Evolutionary conservation across 2,329 filamentous ascomycete species (phyloP).

Genomic region (Proliferodiscus dingleyae): DNA sequence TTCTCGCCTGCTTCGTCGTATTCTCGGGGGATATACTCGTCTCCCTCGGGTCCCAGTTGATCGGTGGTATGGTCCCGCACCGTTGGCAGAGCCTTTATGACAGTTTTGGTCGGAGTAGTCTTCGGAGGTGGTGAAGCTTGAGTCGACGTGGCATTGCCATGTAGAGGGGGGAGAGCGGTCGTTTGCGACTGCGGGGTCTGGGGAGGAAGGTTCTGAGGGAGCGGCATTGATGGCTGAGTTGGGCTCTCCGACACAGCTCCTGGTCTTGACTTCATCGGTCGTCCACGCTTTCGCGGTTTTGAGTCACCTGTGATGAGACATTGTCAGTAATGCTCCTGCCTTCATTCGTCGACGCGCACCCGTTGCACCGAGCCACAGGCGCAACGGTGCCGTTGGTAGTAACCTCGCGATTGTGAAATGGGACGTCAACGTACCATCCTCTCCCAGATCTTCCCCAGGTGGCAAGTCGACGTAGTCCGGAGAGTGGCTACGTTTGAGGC

Average conservation of each 20-base stretch:
- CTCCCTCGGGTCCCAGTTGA: slow-evolving; percentile 80
- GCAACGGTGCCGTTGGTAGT: slow-evolving; percentile 9
- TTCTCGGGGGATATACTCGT: slow-evolving; percentile 93
- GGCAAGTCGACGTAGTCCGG: slow-evolving; percentile 55
- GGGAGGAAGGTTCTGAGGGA: slow-evolving; percentile 43
- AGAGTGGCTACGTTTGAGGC: slow-evolving; percentile 75
- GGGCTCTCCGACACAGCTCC: slow-evolving; percentile 53
- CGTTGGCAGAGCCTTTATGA: slow-evolving; percentile 90
- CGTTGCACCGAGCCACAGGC: slow-evolving; percentile 27
- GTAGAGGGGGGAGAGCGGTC: slow-evolving; percentile 26
- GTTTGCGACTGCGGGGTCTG: slow-evolving; percentile 48
- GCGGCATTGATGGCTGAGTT: slow-evolving; percentile 46
- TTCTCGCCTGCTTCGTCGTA: slow-evolving; percentile 90
- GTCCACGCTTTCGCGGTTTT: slow-evolving; percentile 36
- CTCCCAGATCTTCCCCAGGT: slow-evolving; percentile 52
- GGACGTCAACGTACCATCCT: slow-evolving; percentile 63
- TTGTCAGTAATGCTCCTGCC: slow-evolving; percentile 18
- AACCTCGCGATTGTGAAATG: slow-evolving; percentile 9
- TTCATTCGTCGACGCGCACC: slow-evolving; percentile 17
- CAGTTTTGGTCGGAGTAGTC: slow-evolving; percentile 73
- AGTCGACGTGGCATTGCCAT: slow-evolving; percentile 35
- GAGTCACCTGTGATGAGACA: slow-evolving; percentile 36
- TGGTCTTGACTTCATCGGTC: slow-evolving; percentile 32
- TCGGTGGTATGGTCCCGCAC: slow-evolving; percentile 97
- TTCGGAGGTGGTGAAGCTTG: slow-evolving; percentile 67